Base-by-base conservation (phyloP, 306 rosid species). In the Alnus rubra region DNA sequence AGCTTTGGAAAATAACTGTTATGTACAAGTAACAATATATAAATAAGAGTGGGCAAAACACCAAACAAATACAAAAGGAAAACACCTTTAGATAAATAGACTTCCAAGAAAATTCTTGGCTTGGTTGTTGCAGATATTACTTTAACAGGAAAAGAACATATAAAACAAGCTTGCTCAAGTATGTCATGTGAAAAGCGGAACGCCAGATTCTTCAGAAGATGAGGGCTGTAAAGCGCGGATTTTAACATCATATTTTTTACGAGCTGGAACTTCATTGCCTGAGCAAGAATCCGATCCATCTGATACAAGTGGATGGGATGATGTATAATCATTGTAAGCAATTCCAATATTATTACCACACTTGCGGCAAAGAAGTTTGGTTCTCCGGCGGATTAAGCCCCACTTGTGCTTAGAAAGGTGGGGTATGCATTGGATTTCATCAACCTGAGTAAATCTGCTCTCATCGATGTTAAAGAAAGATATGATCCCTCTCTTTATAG, bases 151-250 rank as follows among this genome's bases (percentile, higher is more conserved):
- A 39, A 31, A 67, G 74, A 77, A 62, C 52, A 73, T 15, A 14
- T 31, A 68, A 45, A 9, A 54, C 74, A 78, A 72, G 14, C 63
- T 75, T 81, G 74, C 65, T 39, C 49, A 51, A 33, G 9, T 18
- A 76, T 71, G 82, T 85, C 85, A 87, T 56, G 73, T 77, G 7
- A 78, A 71, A n/a, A 82, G 16, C 3, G 82, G 79, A 69, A 80
- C 56, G 30, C 83, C 86, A 50, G 80, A 79, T 79, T 81, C 87
- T 65, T 86, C 79, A 23, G 92, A 92, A 75, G 94, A 89, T 1
- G 91, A 88, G 74, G 98, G 98, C 81, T 92, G 97, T 37, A 95
- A 87, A 13, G 98, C 85, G 51, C 96, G 89, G 74, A 95, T 90
- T 76, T 82, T 87, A 52, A 95, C 92, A 60, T 88, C 85, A 76